These are phyloP conservation scores for Hyaloscypha bicolor DNA, from an alignment of 495 filamentous ascomycete species.

Conservation along the genomic window DNA sequence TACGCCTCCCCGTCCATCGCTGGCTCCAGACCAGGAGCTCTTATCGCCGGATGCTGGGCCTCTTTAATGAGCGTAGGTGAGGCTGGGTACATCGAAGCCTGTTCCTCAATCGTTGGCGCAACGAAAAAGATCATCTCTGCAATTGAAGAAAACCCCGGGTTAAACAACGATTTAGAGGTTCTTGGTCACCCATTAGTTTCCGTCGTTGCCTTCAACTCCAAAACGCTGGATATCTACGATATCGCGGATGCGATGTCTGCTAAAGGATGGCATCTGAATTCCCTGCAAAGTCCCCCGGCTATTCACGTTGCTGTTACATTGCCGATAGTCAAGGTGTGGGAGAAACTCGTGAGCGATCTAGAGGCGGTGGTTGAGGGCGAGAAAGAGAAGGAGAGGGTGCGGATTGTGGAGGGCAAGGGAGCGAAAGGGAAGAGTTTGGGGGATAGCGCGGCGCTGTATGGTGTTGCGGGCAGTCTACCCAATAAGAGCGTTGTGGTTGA, in stretches of 20 bases:
- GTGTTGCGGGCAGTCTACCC: slow-evolving; percentile 90
- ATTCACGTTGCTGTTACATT: slow-evolving; percentile 95
- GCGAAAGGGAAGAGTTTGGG: slow-evolving; percentile 64
- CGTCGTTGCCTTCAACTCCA: slow-evolving; percentile 84
- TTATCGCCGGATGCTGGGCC: slow-evolving; percentile 95
- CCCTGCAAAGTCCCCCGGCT: slow-evolving; percentile 87
- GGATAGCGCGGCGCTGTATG: slow-evolving; percentile 89
- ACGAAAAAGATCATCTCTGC: slow-evolving; percentile 79
- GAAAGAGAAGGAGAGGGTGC: slow-evolving; percentile 64
- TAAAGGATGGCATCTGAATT: slow-evolving; percentile 92
- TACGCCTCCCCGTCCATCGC: slow-evolving; percentile 92
- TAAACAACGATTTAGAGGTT: slow-evolving; percentile 73
- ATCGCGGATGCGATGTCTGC: slow-evolving; percentile 80
- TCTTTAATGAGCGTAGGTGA: slow-evolving; percentile 86
- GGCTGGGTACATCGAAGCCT: slow-evolving; percentile 83
- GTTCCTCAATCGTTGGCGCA: slow-evolving; percentile 83
- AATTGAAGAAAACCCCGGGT: slow-evolving; percentile 64
- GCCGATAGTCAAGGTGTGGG: slow-evolving; percentile 78
- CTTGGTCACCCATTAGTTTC: slow-evolving; percentile 86
- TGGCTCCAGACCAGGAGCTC: slow-evolving; percentile 86
- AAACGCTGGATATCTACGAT: slow-evolving; percentile 81
- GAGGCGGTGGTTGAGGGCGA: slow-evolving; percentile 77
- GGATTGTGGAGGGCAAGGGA: slow-evolving; percentile 72
- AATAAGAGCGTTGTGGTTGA: slow-evolving; percentile 94
- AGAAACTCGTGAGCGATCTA: slow-evolving; percentile 76